Evolutionary conservation across 495 filamentous ascomycete species (phyloP), one percentile per base, ranked within the genome.

Genomic region (Sporormia fimetaria): DNA sequence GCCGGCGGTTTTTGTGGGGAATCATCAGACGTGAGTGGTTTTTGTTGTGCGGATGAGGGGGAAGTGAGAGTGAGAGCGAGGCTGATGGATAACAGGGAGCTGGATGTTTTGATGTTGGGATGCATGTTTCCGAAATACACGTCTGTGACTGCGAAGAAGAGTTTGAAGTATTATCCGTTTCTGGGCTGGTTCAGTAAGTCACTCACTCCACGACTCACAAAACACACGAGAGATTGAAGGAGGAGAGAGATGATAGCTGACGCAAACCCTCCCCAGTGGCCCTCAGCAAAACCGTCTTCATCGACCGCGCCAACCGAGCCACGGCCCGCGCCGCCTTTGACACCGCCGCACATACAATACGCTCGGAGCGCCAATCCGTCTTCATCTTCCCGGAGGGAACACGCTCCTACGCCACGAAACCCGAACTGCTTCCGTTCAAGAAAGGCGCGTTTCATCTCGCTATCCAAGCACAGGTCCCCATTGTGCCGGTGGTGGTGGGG

Each of bases 361-460:
- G 68, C 35, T 65, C 56, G 33, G 66, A 80, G 49, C 70, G 71
- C 44, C 88, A 96, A 67, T 85, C 76, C 58, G 87, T 96, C 23
- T 94, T 81, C 62, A 93, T 95, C 58, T 67, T 67, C 54, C 63
- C 64, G 26, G 90, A 98, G 64, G 90, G 90, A 10, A 99, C 90
- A 4, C 70, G 90, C 34, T 88, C 82, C 49, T 94, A 99, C 66
- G 72, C 79, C 33, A 73, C 78, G 49, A 75, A 83, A 33, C 80
- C 90, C 4, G 75, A 70, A 35, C 62, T 99, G 54, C 64, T 95
- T 39, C 76, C 82, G 5, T 99, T 96, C 67, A 98, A 99, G 67
- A 96, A 96, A 67, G 90, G 90, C 43, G 90, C 90, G 25, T 99
- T 96, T 64, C 90, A 96, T 59, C 67, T 98, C 8, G 90, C 90